phyloP scores from a whole-genome alignment of 257 asterid genomes.

The Solanum chaucha region DNA sequence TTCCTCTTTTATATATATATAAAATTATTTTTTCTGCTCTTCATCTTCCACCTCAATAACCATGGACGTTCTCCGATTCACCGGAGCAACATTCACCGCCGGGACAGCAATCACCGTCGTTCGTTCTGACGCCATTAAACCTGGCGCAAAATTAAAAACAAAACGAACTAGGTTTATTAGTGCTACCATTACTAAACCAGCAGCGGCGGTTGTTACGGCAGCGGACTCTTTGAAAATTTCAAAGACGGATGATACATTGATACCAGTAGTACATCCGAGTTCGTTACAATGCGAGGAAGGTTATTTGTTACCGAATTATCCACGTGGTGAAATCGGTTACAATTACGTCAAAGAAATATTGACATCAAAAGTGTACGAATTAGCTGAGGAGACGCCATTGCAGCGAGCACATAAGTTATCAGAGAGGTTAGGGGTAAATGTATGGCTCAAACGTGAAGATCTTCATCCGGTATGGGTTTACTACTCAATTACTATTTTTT shows the following conservation, averaged over 20 bases:
- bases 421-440: conserved; percentile 47
- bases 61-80: not conserved
- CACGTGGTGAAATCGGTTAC: conserved; percentile 15
- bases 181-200: not conserved
- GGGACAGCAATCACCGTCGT: not conserved
- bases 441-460: conserved; percentile 94
- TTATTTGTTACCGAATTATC: conserved; percentile 31
- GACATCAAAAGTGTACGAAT: conserved; percentile 79
- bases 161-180: not conserved
- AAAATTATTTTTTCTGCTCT: too few relatives aligned
- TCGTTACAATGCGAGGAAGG: conserved; percentile 35
- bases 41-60: not conserved
- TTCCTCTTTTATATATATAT: not conserved
- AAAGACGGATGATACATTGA: not conserved
- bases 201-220: not conserved
- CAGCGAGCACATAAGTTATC: conserved; percentile 73
- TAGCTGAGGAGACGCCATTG: conserved; percentile 75
- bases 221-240: not conserved
- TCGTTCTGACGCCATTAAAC: not conserved
- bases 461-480: conserved; percentile 57
- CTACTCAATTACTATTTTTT: not conserved
- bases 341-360: conserved; percentile 69
- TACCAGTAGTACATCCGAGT: not conserved
- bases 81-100: not conserved
- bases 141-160: not conserved